These are phyloP conservation scores for Cucurbitaria berberidis DNA, from an alignment of 2,329 filamentous ascomycete species.

Conservation along the genomic window DNA sequence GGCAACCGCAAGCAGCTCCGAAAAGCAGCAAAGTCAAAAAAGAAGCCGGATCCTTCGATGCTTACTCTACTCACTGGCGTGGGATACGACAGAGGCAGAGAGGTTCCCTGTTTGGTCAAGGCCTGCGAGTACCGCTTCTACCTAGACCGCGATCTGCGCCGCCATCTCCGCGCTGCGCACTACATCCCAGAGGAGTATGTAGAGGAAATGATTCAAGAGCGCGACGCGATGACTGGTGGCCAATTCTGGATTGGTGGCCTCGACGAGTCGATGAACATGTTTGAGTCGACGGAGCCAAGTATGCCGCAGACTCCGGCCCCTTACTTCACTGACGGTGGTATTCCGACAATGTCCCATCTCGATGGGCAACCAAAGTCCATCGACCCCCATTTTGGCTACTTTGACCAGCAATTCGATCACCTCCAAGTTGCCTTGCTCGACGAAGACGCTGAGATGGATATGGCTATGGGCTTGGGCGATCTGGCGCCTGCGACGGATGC, in stretches of 20 bases:
- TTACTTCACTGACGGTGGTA: constrained; percentile 23
- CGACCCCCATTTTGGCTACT: constrained; percentile 16
- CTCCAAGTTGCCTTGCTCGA: constrained; percentile 21
- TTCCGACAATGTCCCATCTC: constrained; percentile 5
- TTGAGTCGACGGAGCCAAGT: constrained; percentile 37
- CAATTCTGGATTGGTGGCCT: constrained; percentile 55
- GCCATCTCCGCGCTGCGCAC: constrained; percentile 59
- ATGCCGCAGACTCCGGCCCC: constrained; percentile 41
- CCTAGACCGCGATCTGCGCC: constrained; percentile 63
- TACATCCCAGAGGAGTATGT: constrained; percentile 43
- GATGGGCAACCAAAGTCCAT: constrained; percentile 1
- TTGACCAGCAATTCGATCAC: constrained; percentile 19
- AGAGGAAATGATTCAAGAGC: constrained; percentile 49
- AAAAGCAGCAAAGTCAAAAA: constrained; percentile 48
- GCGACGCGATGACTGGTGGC: constrained; percentile 50
- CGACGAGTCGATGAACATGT: constrained; percentile 27
- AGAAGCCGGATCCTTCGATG: constrained; percentile 33
- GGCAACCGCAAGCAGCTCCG: constrained; percentile 47
- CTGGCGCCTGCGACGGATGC: constrained; percentile 29
- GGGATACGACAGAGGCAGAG: constrained; percentile 58
- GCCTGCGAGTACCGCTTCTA: constrained; percentile 63
- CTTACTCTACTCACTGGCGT: constrained; percentile 61
- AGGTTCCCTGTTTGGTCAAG: constrained; percentile 60
- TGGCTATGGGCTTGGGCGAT: constrained; percentile 26
- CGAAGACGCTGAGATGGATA: constrained; percentile 34